Conservation (phyloP, 257 asterid genomes). For the Solanum chiquidenum region DNA sequence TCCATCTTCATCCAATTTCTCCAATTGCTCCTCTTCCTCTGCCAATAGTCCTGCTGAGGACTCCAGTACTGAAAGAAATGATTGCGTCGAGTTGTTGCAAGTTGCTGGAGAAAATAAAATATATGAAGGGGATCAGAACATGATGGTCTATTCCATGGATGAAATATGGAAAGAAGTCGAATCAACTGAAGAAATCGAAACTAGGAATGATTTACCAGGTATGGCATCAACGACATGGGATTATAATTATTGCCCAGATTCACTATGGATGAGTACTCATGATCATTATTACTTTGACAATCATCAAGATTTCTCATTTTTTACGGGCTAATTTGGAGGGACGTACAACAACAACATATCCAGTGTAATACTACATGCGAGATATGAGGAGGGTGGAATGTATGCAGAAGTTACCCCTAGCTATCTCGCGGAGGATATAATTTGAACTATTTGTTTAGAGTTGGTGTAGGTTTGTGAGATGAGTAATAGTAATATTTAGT, state of each 20-base stretch:
- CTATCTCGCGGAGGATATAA: background rate
- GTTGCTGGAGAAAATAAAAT: conserved; percentile 8
- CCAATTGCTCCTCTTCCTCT: conserved; percentile 31
- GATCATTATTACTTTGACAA: background rate
- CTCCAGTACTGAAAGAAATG: conserved; percentile 11
- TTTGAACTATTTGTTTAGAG: background rate
- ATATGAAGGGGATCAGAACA: conserved; percentile 4
- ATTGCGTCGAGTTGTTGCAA: conserved; percentile 13
- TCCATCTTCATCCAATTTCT: conserved; percentile 21
- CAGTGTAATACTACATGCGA: background rate
- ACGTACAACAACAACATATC: background rate
- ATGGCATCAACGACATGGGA: conserved; percentile 46
- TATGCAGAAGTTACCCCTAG: background rate
- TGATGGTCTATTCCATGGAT: conserved; percentile 49
- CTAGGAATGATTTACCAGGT: conserved; percentile 5
- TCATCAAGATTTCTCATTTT: background rate
- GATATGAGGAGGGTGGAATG: background rate
- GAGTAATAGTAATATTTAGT: background rate
- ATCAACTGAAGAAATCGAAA: conserved; percentile 23
- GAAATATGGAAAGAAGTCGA: conserved; percentile 85
- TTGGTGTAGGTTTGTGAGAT: background rate
- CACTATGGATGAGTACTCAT: conserved; percentile 28
- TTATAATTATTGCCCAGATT: conserved; percentile 22
- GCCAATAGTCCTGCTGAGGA: conserved; percentile 15
- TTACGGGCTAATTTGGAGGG: background rate